phyloP scores from a whole-genome alignment of 1,284 basidiomycete species.

The Ustanciosporium gigantosporum region DNA sequence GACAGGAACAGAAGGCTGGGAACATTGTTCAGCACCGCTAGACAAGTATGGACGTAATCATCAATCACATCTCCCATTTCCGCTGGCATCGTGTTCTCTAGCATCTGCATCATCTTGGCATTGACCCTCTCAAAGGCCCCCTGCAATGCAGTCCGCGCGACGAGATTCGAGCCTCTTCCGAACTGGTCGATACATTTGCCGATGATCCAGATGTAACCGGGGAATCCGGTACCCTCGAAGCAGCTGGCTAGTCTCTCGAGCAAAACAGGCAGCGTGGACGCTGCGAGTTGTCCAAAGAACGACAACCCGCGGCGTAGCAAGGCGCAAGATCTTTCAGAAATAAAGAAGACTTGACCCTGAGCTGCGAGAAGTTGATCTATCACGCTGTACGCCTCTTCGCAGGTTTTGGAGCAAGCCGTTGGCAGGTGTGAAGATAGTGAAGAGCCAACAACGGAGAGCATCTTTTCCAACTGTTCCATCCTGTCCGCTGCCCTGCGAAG shows the following conservation, averaged over 20 bases:
- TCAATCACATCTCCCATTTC: constrained; percentile 72
- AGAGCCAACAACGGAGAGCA: constrained; percentile 36
- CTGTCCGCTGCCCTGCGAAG: constrained; percentile 74
- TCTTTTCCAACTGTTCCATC: constrained; percentile 57
- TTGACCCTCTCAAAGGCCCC: constrained; percentile 47
- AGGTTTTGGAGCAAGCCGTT: constrained; percentile 75
- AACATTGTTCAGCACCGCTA: constrained; percentile 71
- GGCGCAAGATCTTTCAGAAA: constrained; percentile 84
- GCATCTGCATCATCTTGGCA: constrained; percentile 35
- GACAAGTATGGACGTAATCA: constrained; percentile 84
- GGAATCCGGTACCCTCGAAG: constrained; percentile 80
- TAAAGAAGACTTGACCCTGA: constrained; percentile 76
- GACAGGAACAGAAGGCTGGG: constrained; percentile 73
- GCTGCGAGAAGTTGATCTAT: constrained; percentile 79
- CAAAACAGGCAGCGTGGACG: constrained; percentile 73
- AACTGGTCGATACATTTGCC: constrained; percentile 69
- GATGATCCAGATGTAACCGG: constrained; percentile 92
- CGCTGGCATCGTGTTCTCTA: constrained; percentile 35
- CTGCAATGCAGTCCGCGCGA: constrained; percentile 31
- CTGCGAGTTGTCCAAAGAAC: constrained; percentile 75
- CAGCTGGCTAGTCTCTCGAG: constrained; percentile 74
- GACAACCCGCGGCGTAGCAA: constrained; percentile 81
- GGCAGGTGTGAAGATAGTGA: constrained; percentile 66
- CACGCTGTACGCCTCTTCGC: constrained; percentile 78
- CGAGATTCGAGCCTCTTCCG: constrained; percentile 27